Conservation (phyloP, 352 stramenopile genomes). For the Globisporangium uncinulatum region DNA sequence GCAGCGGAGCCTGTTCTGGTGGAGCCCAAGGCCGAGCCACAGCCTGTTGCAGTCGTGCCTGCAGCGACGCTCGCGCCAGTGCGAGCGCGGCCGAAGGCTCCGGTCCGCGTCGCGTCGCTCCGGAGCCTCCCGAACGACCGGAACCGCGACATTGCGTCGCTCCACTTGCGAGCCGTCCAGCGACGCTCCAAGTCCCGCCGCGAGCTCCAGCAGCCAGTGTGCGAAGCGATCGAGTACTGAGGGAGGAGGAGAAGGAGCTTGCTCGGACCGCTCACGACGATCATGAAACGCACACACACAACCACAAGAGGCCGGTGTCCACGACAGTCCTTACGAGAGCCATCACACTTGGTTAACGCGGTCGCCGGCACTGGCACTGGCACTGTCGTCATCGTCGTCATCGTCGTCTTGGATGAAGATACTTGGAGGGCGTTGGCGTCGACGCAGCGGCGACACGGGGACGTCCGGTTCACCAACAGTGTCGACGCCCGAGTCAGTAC, state of each 20-base stretch:
- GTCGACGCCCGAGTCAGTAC: neutral
- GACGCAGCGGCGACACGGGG: slow-evolving; percentile 31
- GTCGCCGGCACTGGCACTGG: slow-evolving; percentile 11
- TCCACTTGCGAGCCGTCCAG: slow-evolving; percentile 54
- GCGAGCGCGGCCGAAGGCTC: slow-evolving; percentile 8
- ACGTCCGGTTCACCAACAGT: slow-evolving; percentile 5
- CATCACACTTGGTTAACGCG: slow-evolving; percentile 25
- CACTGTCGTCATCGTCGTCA: neutral
- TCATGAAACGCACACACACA: no score
- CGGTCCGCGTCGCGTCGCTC: neutral
- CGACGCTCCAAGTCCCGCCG: slow-evolving; percentile 38
- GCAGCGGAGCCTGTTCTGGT: neutral
- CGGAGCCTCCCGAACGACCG: slow-evolving; percentile 32
- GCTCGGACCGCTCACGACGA: no score
- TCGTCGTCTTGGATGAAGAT: slow-evolving; percentile 23
- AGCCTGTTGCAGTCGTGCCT: neutral
- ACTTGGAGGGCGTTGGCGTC: slow-evolving; percentile 18
- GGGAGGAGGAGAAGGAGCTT: neutral
- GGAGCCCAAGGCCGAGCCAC: neutral
- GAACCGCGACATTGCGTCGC: slow-evolving; percentile 57
- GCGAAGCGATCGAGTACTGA: slow-evolving; percentile 20
- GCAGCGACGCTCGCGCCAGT: slow-evolving; percentile 6
- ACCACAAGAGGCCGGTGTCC: no score
- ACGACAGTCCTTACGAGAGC: no score
- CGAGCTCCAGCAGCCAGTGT: slow-evolving; percentile 18